Percentiles rank a stretch among this genome's conserved stretches.
phyloP scores from a whole-genome alignment of 75 land plant genomes.

The Picea glauca region DNA sequence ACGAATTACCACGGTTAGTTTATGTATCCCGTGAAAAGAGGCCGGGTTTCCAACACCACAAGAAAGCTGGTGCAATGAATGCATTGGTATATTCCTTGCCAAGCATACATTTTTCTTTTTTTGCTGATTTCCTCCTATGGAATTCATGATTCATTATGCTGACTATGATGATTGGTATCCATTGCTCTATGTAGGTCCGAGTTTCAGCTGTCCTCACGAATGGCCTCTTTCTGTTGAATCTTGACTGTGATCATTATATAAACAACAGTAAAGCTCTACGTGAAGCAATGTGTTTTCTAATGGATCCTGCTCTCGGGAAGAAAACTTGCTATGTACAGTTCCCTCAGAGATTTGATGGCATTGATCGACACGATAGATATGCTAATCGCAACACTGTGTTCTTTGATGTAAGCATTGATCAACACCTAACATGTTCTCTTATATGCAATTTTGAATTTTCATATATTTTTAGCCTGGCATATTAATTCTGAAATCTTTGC shows the following conservation, averaged over 20 bases:
- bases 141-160: slow-evolving; percentile 6
- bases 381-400: slow-evolving; percentile 86
- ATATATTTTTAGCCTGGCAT: background rate
- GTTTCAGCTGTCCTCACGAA: slow-evolving; percentile 85
- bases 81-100: slow-evolving; percentile 49
- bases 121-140: background rate
- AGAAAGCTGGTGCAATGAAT: slow-evolving; percentile 94
- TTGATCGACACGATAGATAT: slow-evolving; percentile 83
- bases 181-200: slow-evolving; percentile 44
- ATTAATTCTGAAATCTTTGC: slow-evolving; percentile 8
- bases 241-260: slow-evolving; percentile 90
- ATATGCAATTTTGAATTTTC: background rate
- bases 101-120: background rate
- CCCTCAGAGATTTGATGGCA: slow-evolving; percentile 86
- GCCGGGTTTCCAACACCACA: slow-evolving; percentile 89
- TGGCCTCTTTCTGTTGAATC: slow-evolving; percentile 71
- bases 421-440: background rate
- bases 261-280: slow-evolving; percentile 82
- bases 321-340: slow-evolving; percentile 82
- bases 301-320: slow-evolving; percentile 75
- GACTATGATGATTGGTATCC: background rate
- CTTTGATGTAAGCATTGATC: slow-evolving; percentile 59
- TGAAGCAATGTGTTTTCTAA: slow-evolving; percentile 92
- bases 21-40: slow-evolving; percentile 92
- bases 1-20: slow-evolving; percentile 75